A percentile compares a stretch with the other conserved stretches of the same genome.
phyloP scores from a whole-genome alignment of 768 basidiomycete genomes.

The Psilocybe tampanensis region DNA sequence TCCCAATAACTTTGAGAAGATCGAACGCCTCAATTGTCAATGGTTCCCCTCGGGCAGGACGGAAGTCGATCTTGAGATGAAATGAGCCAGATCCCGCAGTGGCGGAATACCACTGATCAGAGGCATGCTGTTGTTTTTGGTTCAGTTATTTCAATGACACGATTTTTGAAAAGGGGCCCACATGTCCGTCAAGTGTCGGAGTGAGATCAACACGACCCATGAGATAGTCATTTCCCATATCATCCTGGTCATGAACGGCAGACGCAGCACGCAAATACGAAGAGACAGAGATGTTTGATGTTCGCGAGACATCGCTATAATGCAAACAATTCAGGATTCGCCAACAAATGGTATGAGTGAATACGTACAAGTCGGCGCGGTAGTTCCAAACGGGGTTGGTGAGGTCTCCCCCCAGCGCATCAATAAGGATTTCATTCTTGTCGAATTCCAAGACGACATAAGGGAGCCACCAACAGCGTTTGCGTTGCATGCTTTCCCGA shows the following conservation, averaged over 20 bases:
- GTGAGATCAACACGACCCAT: conserved; percentile 92
- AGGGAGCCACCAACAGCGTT: conserved; percentile 95
- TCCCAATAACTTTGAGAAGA: conserved; percentile 95
- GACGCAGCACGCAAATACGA: conserved; percentile 88
- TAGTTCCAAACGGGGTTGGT: conserved; percentile 93
- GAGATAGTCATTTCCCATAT: conserved; percentile 97
- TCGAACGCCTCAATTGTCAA: conserved; percentile 98
- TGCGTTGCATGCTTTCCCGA: conserved; percentile 90
- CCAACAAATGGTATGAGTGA: not conserved
- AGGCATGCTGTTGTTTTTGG: conserved; percentile 56
- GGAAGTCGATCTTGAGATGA: conserved; percentile 95
- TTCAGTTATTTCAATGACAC: conserved; percentile 12
- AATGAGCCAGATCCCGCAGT: conserved; percentile 87
- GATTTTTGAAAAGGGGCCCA: conserved; percentile 32
- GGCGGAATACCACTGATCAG: conserved; percentile 90
- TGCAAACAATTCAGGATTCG: conserved; percentile 3
- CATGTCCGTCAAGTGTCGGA: conserved; percentile 79
- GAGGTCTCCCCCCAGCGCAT: conserved; percentile 95
- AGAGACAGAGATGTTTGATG: conserved; percentile 89
- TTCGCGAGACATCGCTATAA: conserved; percentile 89
- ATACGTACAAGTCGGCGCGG: conserved; percentile 87
- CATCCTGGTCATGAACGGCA: conserved; percentile 72
- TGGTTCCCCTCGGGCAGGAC: conserved; percentile 79
- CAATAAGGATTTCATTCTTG: conserved; percentile 96
- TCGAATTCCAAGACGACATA: conserved; percentile 98